Evolutionary conservation across 208 protist genomes (phyloP), one percentile per base, ranked within the genome.

Genomic region (Angomonas deanei): DNA sequence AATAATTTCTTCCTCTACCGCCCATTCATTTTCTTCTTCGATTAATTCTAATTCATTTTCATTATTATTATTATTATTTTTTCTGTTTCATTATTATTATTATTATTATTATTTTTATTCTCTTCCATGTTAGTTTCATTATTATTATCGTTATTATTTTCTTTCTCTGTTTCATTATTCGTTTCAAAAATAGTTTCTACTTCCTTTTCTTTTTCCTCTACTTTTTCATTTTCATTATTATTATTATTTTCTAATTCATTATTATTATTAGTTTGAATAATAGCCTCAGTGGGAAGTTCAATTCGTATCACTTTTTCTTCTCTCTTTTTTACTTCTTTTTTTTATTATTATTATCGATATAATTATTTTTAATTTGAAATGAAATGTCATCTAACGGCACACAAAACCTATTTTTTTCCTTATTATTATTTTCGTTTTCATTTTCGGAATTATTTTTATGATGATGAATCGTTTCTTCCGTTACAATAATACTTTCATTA

Each of bases 191-290:
- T 42, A n/a, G 8, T 15, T 42, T 15, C 36, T 42, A n/a, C 36
- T 42, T 15, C 36, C 15, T 15, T 42, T 42, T 42, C 36, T 42
- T 15, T 15, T 42, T 42, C 36, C 36, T 42, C 36, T 42, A n/a
- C 36, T 42, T 42, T 15, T n/a, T 8, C 15, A 42, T 42, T 42
- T n/a, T 42, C 15, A 42, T 42, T 42, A 42, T 42, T 42, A 42
- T 42, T 42, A 42, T 42, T 42, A 42, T 42, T 42, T n/a, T n/a
- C n/a, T n/a, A n/a, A n/a, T n/a, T n/a, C n/a, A 42, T 42, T 42
- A 42, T 42, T 42, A 42, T 15, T 42, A 42, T 42, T 42, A 15
- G 11, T n/a, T n/a, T n/a, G n/a, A n/a, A n/a, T n/a, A n/a, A n/a
- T n/a, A n/a, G n/a, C n/a, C n/a, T n/a, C n/a, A n/a, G n/a, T n/a